Evolutionary conservation across 768 basidiomycete species (phyloP).

Genomic region (Rhizopogon sp.): DNA sequence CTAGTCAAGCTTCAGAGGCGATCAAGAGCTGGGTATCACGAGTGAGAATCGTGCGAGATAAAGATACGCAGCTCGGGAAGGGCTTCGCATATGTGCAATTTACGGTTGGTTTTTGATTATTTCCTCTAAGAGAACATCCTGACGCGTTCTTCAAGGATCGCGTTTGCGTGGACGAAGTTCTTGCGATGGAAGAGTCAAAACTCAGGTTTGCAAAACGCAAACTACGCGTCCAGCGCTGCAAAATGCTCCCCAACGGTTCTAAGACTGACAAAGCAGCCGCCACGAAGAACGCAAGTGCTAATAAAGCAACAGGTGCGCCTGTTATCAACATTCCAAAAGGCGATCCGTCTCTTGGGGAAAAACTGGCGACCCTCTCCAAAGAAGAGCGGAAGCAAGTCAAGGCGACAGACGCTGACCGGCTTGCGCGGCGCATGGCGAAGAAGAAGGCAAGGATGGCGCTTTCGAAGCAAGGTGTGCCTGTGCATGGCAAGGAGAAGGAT

Average conservation of each 20-base stretch:
- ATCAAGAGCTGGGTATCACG: conserved; percentile 63
- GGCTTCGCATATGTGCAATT: conserved; percentile 95
- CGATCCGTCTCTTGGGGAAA: conserved; percentile 75
- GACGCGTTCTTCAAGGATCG: conserved; percentile 54
- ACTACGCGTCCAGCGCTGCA: conserved; percentile 88
- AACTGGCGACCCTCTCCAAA: conserved; percentile 72
- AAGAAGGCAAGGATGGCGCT: conserved; percentile 70
- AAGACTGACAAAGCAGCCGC: conserved; percentile 10
- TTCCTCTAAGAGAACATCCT: background rate
- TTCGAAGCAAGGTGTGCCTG: conserved; percentile 32
- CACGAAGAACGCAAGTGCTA: conserved; percentile 5
- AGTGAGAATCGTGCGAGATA: conserved; percentile 87
- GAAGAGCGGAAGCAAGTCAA: conserved; percentile 85
- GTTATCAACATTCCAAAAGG: conserved; percentile 53
- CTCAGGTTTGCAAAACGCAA: conserved; percentile 93
- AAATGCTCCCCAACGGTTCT: conserved; percentile 49
- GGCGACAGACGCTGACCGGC: conserved; percentile 70
- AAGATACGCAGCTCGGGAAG: conserved; percentile 90
- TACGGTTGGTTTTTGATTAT: conserved; percentile 37
- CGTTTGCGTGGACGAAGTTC: conserved; percentile 87
- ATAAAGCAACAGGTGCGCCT: background rate
- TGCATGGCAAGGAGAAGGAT: conserved; percentile 39
- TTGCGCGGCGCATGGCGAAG: conserved; percentile 84
- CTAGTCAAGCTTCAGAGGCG: conserved; percentile 33
- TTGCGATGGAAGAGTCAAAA: conserved; percentile 70